These are phyloP conservation scores for Trichoderma cornu-damae DNA, from an alignment of 2,329 filamentous ascomycete genomes.

Conservation along the genomic window DNA sequence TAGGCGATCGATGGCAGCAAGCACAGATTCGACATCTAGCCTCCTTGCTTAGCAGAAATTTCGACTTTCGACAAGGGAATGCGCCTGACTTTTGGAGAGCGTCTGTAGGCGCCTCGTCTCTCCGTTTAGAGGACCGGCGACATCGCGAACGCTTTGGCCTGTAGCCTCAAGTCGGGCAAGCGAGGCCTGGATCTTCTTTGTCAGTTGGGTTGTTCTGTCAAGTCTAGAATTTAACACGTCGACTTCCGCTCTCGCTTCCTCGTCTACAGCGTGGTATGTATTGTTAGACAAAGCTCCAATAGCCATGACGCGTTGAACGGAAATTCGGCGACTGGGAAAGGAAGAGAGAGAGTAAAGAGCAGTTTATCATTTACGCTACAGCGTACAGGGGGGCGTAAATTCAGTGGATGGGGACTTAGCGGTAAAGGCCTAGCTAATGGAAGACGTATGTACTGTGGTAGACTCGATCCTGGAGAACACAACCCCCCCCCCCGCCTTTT, in stretches of 20 bases:
- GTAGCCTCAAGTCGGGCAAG: slow-evolving; percentile 78
- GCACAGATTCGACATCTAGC: slow-evolving; percentile 76
- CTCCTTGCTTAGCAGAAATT: slow-evolving; percentile 19
- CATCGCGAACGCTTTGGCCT: slow-evolving; percentile 84
- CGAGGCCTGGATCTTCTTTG: slow-evolving; percentile 91
- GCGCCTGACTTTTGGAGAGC: slow-evolving; percentile 67
- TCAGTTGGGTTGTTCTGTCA: slow-evolving; percentile 87
- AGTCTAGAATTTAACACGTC: slow-evolving; percentile 68
- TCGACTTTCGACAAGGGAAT: neutral
- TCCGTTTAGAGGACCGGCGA: slow-evolving; percentile 85
- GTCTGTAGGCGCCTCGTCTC: slow-evolving; percentile 86
- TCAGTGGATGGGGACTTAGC: neutral
- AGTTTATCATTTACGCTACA: slow-evolving; percentile 10
- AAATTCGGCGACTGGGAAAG: neutral
- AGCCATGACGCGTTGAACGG: slow-evolving; percentile 39
- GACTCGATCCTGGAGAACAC: too few relatives aligned
- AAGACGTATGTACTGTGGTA: neutral
- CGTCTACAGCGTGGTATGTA: slow-evolving; percentile 51
- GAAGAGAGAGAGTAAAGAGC: neutral
- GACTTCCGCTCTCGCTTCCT: slow-evolving; percentile 64
- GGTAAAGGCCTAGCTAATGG: neutral
- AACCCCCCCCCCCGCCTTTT: too few relatives aligned
- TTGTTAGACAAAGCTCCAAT: slow-evolving; percentile 39
- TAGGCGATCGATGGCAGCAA: slow-evolving; percentile 80
- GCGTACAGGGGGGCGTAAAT: slow-evolving; percentile 1